These are phyloP conservation scores for Paramecium sonneborni DNA, from an alignment of 73 alveolate genomes.

Conservation along the genomic window DNA sequence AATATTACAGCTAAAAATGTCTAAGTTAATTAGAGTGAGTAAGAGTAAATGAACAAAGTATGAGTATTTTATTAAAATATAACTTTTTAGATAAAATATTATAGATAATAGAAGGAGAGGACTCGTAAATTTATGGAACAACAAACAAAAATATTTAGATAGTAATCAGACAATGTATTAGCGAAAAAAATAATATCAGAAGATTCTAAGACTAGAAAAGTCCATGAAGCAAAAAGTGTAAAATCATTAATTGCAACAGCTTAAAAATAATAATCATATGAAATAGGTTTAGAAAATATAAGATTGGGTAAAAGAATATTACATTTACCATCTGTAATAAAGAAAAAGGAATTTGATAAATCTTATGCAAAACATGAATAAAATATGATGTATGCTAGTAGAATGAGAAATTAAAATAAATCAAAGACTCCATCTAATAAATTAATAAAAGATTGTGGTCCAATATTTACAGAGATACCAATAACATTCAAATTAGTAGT, in stretches of 20 bases:
- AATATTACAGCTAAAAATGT: neutral
- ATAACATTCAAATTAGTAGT: constrained; percentile 40
- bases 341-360: constrained; percentile 10
- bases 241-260: constrained; percentile 25
- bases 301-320: constrained; percentile 21
- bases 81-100: neutral
- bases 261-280: neutral
- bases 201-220: neutral
- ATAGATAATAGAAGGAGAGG: constrained; percentile 23
- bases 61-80: neutral
- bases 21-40: neutral
- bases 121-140: neutral
- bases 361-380: constrained; percentile 15
- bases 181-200: neutral
- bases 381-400: neutral
- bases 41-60: constrained; percentile 27
- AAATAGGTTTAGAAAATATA: constrained; percentile 34
- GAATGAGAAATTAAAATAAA: constrained; percentile 12
- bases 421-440: neutral
- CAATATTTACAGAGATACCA: constrained; percentile 23
- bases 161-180: neutral
- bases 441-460: neutral
- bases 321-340: neutral
- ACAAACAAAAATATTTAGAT: neutral
- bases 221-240: neutral